Percentiles rank a stretch among this genome's conserved stretches.
phyloP scores from a whole-genome alignment of 1,284 basidiomycete genomes.

The Tylopilus orsonianus region DNA sequence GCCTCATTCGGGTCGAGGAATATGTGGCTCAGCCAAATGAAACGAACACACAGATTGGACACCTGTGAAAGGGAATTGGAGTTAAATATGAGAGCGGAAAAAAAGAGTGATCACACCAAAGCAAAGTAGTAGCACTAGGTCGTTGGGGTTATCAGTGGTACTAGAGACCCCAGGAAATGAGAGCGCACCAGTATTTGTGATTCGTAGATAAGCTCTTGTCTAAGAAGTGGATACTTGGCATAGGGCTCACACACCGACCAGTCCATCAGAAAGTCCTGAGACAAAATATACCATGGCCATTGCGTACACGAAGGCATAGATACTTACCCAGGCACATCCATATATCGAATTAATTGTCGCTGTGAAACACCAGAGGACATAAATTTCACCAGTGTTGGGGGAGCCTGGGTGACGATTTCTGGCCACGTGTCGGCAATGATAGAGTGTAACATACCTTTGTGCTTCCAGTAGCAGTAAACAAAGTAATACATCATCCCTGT shows the following conservation, averaged over 20 bases:
- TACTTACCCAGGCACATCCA: conserved; percentile 73
- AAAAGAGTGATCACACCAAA: conserved; percentile 47
- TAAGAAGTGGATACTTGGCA: conserved; percentile 61
- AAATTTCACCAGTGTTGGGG: conserved; percentile 43
- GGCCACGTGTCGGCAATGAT: neutral
- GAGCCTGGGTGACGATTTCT: conserved; percentile 2
- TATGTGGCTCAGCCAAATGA: conserved; percentile 82
- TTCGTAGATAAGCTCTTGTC: conserved; percentile 74
- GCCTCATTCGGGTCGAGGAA: no score
- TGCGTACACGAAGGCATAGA: neutral
- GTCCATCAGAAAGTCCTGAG: conserved; percentile 77
- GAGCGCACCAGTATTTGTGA: conserved; percentile 55
- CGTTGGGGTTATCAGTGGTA: neutral
- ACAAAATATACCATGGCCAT: neutral
- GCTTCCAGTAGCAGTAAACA: conserved; percentile 74
- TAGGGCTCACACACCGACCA: conserved; percentile 75
- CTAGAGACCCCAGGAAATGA: neutral
- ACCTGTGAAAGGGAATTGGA: conserved; percentile 40
- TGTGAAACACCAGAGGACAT: conserved; percentile 66
- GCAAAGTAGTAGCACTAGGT: conserved; percentile 71
- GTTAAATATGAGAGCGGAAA: neutral
- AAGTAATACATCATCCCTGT: conserved; percentile 63
- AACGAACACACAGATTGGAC: conserved; percentile 75
- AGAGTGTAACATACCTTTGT: conserved; percentile 26
- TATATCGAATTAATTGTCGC: conserved; percentile 69